Evolutionary conservation across 768 basidiomycete species (phyloP).

Genomic region (Leccinellum albellum): DNA sequence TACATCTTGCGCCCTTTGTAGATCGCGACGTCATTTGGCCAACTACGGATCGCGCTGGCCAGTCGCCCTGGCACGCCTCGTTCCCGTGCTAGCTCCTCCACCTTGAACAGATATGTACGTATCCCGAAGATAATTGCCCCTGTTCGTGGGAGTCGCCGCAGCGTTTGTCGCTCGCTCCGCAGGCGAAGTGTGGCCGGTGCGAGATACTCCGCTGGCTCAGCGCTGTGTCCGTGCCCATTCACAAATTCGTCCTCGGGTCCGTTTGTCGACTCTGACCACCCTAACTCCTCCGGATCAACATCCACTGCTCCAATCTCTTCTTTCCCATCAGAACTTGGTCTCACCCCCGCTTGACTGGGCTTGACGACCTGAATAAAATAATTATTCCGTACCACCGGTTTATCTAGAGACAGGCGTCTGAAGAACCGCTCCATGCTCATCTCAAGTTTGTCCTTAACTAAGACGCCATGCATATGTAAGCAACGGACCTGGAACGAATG

Average conservation of each 20-base stretch:
- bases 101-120: constrained; percentile 57
- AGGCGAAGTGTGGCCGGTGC: constrained; percentile 47
- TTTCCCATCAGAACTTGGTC: neutral
- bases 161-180: constrained; percentile 62
- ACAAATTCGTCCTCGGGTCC: constrained; percentile 50
- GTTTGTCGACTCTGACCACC: constrained; percentile 55
- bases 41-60: constrained; percentile 60
- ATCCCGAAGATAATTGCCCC: constrained; percentile 70
- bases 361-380: constrained; percentile 47
- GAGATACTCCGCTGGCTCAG: constrained; percentile 15
- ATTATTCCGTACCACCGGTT: constrained; percentile 71
- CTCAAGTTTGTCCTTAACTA: constrained; percentile 61
- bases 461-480: constrained; percentile 9
- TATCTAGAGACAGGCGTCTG: constrained; percentile 58
- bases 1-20: constrained; percentile 30
- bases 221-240: constrained; percentile 28
- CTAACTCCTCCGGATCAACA: constrained; percentile 61
- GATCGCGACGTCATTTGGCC: constrained; percentile 55
- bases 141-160: constrained; percentile 58
- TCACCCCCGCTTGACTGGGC: constrained; percentile 1
- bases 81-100: constrained; percentile 51
- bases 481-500: neutral
- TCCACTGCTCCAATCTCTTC: constrained; percentile 8
- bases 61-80: constrained; percentile 57
- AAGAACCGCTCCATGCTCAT: constrained; percentile 68